phyloP scores from a whole-genome alignment of 495 filamentous ascomycete species.

The Staphylotrichum tortipilum region DNA sequence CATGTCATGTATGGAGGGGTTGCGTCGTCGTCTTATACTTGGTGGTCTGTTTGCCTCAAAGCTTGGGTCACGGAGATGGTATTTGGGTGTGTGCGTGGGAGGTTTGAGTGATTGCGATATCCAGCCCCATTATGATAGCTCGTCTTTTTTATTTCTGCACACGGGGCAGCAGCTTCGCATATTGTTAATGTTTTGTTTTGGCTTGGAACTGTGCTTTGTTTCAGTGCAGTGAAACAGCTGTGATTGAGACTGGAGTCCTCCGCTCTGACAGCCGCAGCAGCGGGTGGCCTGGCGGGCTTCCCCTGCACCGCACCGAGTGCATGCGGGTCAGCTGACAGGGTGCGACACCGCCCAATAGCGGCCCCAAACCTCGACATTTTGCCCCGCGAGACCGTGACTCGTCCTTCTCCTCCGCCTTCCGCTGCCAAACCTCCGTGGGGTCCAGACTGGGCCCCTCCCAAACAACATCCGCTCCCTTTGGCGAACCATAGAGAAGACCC shows the following conservation, averaged over 20 bases:
- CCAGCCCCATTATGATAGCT: not conserved
- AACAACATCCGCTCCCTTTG: not conserved
- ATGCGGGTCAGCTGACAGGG: not conserved
- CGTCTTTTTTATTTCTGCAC: not conserved
- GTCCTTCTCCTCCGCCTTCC: constrained; percentile 5
- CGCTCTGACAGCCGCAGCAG: no score
- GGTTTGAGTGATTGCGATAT: constrained; percentile 8
- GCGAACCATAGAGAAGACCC: no score
- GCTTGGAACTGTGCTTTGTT: not conserved
- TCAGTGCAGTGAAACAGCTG: not conserved
- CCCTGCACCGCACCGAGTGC: no score
- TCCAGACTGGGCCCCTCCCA: constrained; percentile 21
- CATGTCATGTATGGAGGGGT: not conserved
- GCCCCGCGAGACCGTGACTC: constrained; percentile 21
- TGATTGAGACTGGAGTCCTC: no score
- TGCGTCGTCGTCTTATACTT: not conserved
- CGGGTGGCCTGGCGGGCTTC: no score
- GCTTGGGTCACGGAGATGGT: not conserved
- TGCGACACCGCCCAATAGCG: not conserved
- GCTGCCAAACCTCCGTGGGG: constrained; percentile 15
- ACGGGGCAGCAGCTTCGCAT: not conserved
- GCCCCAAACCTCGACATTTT: constrained; percentile 8
- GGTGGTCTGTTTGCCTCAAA: not conserved
- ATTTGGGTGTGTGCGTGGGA: not conserved
- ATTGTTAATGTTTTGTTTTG: not conserved